Base-by-base conservation (phyloP, 2,329 filamentous ascomycete genomes). In the Celoporthe dispersa region DNA sequence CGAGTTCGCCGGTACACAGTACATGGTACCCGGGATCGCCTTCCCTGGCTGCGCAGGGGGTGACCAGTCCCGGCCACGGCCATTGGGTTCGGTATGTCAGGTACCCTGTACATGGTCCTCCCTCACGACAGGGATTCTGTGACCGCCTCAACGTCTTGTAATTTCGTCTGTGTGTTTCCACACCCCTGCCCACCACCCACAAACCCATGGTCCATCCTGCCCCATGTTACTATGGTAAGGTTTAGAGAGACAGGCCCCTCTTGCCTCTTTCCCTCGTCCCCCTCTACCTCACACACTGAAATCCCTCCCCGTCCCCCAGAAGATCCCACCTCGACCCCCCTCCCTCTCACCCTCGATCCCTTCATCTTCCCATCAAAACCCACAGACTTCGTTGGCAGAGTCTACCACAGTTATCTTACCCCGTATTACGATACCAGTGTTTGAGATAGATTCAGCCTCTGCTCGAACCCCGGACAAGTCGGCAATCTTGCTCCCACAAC, bases 381-480 rank as follows among this genome's bases (percentile, higher is more conserved):
- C 74, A 77, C 78, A 78, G 81, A 78, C 85, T 86, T 87, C 85
- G 85, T 86, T 87, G 85, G 85, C 85, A 87, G 83, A 87, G 85
- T 85, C 84, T 81, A 72, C 70, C 39, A 31, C 28, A 22, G 37
- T 51, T n/a, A 5, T 63, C 14, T 28, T 65, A 73, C 74, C 75
- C 64, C 74, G 73, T 70, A 66, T 74, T 75, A 55, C 68, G 39
- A 67, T 67, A 69, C 68, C 69, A 70, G 44, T 70, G 69, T 70
- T 68, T 70, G 66, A 68, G 62, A 70, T 70, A 70, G 53, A 66
- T 33, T 16, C 62, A 65, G 61, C 41, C 64, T 66, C 66, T 65
- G 22, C 55, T 25, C 61, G 60, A 71, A 16, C 53, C 51, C 65
- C 67, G 57, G 19, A 63, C 61, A 81, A 62, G 75, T 81, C 74